A percentile compares a stretch with the other conserved stretches of the same genome.
Conservation (phyloP, 306 rosid species). For the Hippophae rhamnoides region DNA sequence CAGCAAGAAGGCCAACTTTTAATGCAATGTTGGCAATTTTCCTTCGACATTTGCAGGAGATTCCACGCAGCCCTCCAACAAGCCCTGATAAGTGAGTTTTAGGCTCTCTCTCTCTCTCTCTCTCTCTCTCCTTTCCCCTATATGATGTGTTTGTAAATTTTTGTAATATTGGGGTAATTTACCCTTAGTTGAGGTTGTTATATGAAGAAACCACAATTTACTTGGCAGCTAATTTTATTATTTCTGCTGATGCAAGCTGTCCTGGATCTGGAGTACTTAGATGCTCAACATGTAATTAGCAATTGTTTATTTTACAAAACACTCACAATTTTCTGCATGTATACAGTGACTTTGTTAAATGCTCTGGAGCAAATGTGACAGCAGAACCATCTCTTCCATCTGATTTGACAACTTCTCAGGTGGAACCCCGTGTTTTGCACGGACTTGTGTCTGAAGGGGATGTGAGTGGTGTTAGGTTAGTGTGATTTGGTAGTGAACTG, state of each 20-base stretch:
- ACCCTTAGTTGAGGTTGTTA: too few species aligned
- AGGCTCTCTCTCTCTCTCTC: conserved; percentile 9
- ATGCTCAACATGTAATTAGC: conserved; percentile 9
- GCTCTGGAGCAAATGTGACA: conserved; percentile 47
- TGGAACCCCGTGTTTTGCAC: conserved; percentile 53
- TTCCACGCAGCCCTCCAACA: conserved; percentile 88
- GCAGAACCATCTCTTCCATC: conserved; percentile 48
- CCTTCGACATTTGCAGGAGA: conserved; percentile 91
- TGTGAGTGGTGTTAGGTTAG: conserved; percentile 76
- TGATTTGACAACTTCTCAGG: conserved; percentile 48
- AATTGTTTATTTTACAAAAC: conserved; percentile 10
- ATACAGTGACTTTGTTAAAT: conserved; percentile 56
- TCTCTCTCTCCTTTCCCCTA: conserved; percentile 8
- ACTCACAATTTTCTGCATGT: conserved; percentile 21
- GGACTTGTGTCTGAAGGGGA: conserved; percentile 86
- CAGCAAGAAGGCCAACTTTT: conserved; percentile 82
- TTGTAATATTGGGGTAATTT: too few species aligned
- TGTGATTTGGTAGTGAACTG: conserved; percentile 17
- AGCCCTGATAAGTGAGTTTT: conserved; percentile 88
- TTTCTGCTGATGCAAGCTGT: conserved; percentile 7
- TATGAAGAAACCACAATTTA: too few species aligned
- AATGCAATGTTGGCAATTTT: conserved; percentile 81
- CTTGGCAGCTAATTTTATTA: not conserved
- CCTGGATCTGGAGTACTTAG: conserved; percentile 13
- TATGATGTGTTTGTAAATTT: not conserved